Percentiles rank a stretch among this genome's conserved stretches.
Conservation (phyloP, 768 basidiomycete genomes). For the Mycena venus region DNA sequence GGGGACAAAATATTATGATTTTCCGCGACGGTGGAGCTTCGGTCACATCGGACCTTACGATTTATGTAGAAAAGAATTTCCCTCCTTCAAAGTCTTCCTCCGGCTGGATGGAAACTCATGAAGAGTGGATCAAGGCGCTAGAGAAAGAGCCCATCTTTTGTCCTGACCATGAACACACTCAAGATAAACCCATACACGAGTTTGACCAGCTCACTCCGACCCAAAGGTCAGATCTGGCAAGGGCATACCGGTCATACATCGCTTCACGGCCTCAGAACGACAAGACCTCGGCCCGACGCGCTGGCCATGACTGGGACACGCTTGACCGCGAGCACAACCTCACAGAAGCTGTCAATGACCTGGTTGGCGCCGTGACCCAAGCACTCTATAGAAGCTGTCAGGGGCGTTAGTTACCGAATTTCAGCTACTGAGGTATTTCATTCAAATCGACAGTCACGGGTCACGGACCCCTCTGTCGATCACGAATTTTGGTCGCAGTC, state of each 20-base stretch:
- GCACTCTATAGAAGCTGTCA: not conserved
- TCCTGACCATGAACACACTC: not conserved
- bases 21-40: too few relatives aligned
- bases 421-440: too few relatives aligned
- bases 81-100: too few relatives aligned
- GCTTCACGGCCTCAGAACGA: not conserved
- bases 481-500: too few relatives aligned
- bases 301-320: not conserved
- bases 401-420: not conserved
- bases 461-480: too few relatives aligned
- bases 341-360: not conserved
- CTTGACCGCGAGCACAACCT: not conserved
- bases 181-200: not conserved
- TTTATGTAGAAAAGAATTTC: too few relatives aligned
- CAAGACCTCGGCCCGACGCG: not conserved
- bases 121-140: too few relatives aligned
- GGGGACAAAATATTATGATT: too few relatives aligned
- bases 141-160: not conserved
- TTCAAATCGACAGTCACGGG: too few relatives aligned
- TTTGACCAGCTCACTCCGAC: not conserved
- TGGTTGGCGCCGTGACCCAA: not conserved
- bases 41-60: too few relatives aligned
- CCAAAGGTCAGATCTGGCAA: not conserved
- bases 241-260: not conserved
- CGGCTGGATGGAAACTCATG: too few relatives aligned